Evolutionary conservation across 257 asterid species (phyloP).

Genomic region (Paulownia fortunei): DNA sequence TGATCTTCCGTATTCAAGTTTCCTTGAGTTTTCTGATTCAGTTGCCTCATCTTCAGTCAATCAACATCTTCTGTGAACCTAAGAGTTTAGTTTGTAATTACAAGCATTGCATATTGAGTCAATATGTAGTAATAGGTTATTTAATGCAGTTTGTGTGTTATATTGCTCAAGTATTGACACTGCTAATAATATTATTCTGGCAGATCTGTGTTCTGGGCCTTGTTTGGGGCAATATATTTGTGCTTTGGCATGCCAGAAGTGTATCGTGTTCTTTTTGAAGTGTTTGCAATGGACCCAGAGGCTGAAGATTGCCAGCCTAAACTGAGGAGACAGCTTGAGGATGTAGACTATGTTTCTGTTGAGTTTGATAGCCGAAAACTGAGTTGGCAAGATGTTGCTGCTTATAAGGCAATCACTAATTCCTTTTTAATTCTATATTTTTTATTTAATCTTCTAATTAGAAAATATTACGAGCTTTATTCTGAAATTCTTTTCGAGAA

Average conservation of each 20-base stretch:
- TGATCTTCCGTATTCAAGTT: neutral
- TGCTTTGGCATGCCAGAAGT: slow-evolving; percentile 99
- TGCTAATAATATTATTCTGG: slow-evolving; percentile 25
- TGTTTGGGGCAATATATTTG: slow-evolving; percentile 96
- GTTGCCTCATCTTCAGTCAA: neutral
- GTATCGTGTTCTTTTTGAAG: slow-evolving; percentile 95
- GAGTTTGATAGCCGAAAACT: slow-evolving; percentile 86
- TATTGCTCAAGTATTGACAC: slow-evolving; percentile 13
- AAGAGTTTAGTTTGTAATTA: neutral
- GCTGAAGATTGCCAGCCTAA: slow-evolving; percentile 98
- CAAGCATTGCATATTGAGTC: neutral
- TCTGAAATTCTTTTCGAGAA: neutral
- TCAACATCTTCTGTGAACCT: neutral
- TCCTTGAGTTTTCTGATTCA: slow-evolving; percentile 4
- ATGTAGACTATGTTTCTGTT: slow-evolving; percentile 88
- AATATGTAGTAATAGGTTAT: neutral
- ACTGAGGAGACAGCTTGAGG: slow-evolving; percentile 93
- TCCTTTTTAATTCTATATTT: neutral
- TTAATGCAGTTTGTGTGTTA: neutral
- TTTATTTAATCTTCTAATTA: neutral
- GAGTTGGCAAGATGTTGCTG: slow-evolving; percentile 94
- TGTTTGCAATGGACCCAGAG: slow-evolving; percentile 93
- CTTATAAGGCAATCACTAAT: slow-evolving; percentile 63
- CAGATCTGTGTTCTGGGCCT: slow-evolving; percentile 98
- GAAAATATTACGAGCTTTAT: slow-evolving; percentile 15